Percentiles rank a stretch among this genome's conserved stretches.
phyloP scores from a whole-genome alignment of 2,329 filamentous ascomycete genomes.

The Colletotrichum eleusines region DNA sequence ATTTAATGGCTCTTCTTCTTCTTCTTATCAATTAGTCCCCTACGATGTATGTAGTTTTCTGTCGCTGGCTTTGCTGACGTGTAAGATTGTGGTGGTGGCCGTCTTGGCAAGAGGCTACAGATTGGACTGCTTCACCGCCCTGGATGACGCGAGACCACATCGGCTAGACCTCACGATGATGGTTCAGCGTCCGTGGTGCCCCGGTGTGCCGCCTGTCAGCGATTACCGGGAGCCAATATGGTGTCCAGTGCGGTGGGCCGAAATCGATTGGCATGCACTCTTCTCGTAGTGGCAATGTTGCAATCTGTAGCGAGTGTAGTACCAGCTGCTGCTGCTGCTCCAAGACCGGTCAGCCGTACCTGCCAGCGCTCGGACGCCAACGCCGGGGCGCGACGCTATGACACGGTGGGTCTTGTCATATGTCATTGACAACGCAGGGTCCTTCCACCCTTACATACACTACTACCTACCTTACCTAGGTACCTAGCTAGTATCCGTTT shows the following conservation, averaged over 20 bases:
- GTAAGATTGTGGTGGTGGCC: neutral
- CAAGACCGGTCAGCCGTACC: neutral
- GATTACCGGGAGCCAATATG: slow-evolving; percentile 15
- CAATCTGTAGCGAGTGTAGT: too few relatives aligned
- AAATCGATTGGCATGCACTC: neutral
- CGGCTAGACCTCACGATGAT: slow-evolving; percentile 3
- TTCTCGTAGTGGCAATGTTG: too few relatives aligned
- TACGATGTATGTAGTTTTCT: neutral
- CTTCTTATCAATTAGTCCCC: neutral
- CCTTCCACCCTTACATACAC: slow-evolving; percentile 37
- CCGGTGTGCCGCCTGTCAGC: slow-evolving; percentile 18
- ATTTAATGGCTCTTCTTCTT: slow-evolving; percentile 39
- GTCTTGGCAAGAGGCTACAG: slow-evolving; percentile 3
- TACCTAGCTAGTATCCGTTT: too few relatives aligned
- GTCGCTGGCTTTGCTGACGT: neutral
- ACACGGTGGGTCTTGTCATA: slow-evolving; percentile 33
- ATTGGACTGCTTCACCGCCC: slow-evolving; percentile 17
- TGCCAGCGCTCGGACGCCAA: slow-evolving; percentile 8
- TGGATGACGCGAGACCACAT: slow-evolving; percentile 14
- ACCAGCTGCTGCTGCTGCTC: neutral
- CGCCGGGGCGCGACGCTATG: slow-evolving; percentile 25
- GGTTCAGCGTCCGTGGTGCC: slow-evolving; percentile 9
- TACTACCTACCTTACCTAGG: too few relatives aligned
- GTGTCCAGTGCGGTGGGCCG: slow-evolving; percentile 19
- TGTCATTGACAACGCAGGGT: slow-evolving; percentile 41